A percentile compares a stretch with the other conserved stretches of the same genome.
Evolutionary conservation across 176 grass and related monocot genomes (phyloP).

Genomic region (Carex parvula): DNA sequence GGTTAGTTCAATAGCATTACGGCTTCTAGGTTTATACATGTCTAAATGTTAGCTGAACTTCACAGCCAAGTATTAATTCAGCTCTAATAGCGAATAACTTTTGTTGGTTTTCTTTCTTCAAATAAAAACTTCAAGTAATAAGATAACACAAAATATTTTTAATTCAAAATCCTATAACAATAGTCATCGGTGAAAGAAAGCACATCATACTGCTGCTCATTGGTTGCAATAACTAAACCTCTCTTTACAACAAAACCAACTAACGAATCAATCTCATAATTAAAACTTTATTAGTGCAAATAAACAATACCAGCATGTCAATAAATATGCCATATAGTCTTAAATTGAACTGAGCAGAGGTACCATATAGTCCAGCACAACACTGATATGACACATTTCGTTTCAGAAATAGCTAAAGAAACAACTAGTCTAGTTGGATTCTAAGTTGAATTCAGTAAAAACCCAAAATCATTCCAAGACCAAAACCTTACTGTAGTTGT

Average conservation of each 20-base stretch:
- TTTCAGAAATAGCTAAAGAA: not conserved
- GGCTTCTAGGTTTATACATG: not conserved
- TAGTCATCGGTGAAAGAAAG: too few species aligned
- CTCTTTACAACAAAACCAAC: not conserved
- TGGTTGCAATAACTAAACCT: not conserved
- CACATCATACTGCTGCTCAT: too few species aligned
- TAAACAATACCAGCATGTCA: too few species aligned
- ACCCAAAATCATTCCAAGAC: not conserved
- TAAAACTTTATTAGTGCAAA: too few species aligned
- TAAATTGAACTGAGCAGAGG: too few species aligned
- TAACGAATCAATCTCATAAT: not conserved
- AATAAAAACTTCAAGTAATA: not conserved
- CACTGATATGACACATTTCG: not conserved
- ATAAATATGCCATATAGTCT: too few species aligned
- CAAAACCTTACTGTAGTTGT: not conserved
- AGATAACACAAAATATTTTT: not conserved
- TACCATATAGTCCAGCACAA: not conserved
- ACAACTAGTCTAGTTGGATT: not conserved
- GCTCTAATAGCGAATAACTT: not conserved
- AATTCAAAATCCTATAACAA: not conserved
- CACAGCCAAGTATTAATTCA: not conserved
- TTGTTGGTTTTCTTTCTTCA: not conserved
- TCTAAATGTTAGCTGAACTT: too few species aligned
- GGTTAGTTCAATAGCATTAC: not conserved
- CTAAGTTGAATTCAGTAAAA: not conserved